Evolutionary conservation across 805 yeast species (phyloP).

Genomic region (Hanseniaspora guilliermondii): DNA sequence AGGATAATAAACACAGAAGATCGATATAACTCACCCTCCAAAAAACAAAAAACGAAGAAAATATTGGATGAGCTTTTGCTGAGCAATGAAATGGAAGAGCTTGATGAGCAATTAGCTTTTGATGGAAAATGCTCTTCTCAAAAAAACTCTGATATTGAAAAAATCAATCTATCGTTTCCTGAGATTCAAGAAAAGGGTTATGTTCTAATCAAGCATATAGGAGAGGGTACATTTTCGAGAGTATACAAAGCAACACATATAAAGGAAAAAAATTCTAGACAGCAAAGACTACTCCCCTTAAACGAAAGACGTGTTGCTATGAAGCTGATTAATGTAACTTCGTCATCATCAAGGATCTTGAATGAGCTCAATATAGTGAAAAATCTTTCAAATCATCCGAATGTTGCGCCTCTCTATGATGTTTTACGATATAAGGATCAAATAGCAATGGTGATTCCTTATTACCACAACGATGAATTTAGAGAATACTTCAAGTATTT

Average conservation of each 20-base stretch:
- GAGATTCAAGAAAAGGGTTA: conserved; percentile 30
- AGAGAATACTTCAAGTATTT: conserved; percentile 72
- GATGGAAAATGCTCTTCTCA: conserved; percentile 34
- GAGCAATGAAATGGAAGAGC: not conserved
- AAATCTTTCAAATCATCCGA: conserved; percentile 50
- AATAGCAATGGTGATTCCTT: conserved; percentile 84
- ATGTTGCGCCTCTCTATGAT: conserved; percentile 81
- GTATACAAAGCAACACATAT: conserved; percentile 41
- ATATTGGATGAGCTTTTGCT: not conserved
- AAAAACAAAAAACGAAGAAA: conserved; percentile 11
- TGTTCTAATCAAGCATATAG: conserved; percentile 34
- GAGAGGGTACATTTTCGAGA: conserved; percentile 84
- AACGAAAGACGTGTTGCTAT: conserved; percentile 52
- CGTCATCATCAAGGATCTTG: conserved; percentile 81
- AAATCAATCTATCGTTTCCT: conserved; percentile 43
- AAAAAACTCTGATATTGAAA: conserved; percentile 36
- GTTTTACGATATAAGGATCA: conserved; percentile 82
- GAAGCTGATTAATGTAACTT: conserved; percentile 86
- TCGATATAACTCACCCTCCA: conserved; percentile 13
- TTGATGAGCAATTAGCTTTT: conserved; percentile 14
- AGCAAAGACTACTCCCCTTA: conserved; percentile 19
- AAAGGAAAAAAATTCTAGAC: conserved; percentile 17
- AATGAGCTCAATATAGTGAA: conserved; percentile 76
- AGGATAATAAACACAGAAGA: conserved; percentile 10
- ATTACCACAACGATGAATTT: conserved; percentile 81